Evolutionary conservation across 306 rosid genomes (phyloP).

Genomic region (Acacia melanoxylon): DNA sequence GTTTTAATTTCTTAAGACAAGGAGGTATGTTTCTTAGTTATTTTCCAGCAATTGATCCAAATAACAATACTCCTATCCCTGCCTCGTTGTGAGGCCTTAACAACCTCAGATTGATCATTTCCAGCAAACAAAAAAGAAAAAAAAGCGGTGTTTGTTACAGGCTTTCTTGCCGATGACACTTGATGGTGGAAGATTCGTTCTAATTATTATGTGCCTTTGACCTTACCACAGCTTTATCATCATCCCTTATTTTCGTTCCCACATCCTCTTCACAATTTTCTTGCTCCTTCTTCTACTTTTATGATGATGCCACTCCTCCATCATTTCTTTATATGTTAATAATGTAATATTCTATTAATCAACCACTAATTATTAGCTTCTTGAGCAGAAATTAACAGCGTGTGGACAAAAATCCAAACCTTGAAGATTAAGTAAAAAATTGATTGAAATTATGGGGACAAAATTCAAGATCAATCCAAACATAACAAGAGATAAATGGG

Average conservation of each 20-base stretch:
- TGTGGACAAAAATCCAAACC: neutral
- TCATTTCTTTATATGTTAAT: neutral
- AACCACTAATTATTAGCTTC: neutral
- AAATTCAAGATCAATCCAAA: neutral
- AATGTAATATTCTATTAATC: neutral
- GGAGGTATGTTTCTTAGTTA: neutral
- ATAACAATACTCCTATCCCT: neutral
- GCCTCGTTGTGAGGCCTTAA: neutral
- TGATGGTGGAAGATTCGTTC: conserved; percentile 5
- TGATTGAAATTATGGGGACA: neutral
- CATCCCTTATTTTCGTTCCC: neutral
- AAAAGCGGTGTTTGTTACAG: neutral
- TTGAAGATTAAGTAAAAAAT: neutral
- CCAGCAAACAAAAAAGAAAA: neutral
- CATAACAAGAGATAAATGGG: neutral
- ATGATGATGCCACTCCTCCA: neutral
- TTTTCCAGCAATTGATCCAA: neutral
- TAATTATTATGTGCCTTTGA: neutral
- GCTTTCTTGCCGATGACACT: neutral
- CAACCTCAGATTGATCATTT: neutral
- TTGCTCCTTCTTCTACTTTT: neutral
- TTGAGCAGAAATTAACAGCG: neutral
- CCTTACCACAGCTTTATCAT: neutral
- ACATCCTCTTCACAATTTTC: neutral
- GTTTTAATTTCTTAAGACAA: neutral